A percentile compares a stretch with the other conserved stretches of the same genome.
These are phyloP conservation scores for Apiospora saccharicola DNA, from an alignment of 2,329 filamentous ascomycete species.

Conservation along the genomic window DNA sequence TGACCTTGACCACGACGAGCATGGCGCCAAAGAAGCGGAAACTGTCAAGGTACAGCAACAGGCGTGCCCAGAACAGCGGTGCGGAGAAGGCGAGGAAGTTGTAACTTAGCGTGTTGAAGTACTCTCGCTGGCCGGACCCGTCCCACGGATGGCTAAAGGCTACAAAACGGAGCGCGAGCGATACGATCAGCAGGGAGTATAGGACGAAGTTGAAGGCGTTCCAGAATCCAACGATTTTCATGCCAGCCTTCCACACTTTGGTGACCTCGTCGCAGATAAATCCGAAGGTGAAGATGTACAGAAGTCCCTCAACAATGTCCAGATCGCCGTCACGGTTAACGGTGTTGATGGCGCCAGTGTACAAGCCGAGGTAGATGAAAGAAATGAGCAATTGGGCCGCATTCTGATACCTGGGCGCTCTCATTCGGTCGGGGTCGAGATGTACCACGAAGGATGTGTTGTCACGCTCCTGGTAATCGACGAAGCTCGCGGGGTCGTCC, in stretches of 20 bases:
- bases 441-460: conserved; percentile 81
- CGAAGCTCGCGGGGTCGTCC: conserved; percentile 85
- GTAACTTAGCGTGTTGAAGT: conserved; percentile 85
- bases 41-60: conserved; percentile 91
- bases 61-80: conserved; percentile 95
- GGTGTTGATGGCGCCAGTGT: conserved; percentile 91
- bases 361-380: conserved; percentile 82
- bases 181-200: conserved; percentile 80
- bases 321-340: conserved; percentile 86
- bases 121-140: conserved; percentile 58
- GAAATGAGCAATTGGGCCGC: conserved; percentile 85
- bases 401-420: conserved; percentile 92
- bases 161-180: conserved; percentile 80
- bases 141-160: conserved; percentile 70
- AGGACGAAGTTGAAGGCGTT: conserved; percentile 90
- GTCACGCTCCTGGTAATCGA: conserved; percentile 84
- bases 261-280: conserved; percentile 87
- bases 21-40: conserved; percentile 97
- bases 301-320: conserved; percentile 80
- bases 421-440: conserved; percentile 93
- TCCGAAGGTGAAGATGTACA: conserved; percentile 91
- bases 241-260: conserved; percentile 94
- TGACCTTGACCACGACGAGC: conserved; percentile 94
- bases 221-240: conserved; percentile 94
- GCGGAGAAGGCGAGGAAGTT: conserved; percentile 93